Base-by-base conservation (phyloP, 495 filamentous ascomycete genomes). In the Corynascus novoguineensis region DNA sequence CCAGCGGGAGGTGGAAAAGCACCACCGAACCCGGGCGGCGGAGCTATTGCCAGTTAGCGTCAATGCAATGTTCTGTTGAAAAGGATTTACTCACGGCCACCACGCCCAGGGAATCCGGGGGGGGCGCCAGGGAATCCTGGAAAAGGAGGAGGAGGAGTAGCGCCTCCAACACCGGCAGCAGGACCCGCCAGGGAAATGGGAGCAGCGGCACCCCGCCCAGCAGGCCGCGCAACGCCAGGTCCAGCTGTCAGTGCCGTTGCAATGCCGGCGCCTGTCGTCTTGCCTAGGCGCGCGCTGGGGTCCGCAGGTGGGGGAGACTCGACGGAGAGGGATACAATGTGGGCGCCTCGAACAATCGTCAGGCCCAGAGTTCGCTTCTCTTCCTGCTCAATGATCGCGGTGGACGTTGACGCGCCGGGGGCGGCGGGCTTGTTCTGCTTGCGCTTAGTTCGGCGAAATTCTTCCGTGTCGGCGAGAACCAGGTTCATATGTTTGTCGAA, bases 391-490 rank as follows among this genome's bases (percentile, higher is more conserved):
- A 93, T 77, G 45, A 86, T 79, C 47, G 80, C 70, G 22, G 72
- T 63, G 32, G 75, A 78, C 12, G 68, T 65, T 24, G 73, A 73
- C 47, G 80, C 72, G 53, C 88, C 86, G 14, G 87, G 88, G 60
- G 90, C 84, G 40, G 83, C 74, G 59, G 83, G 76, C 78, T 95
- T 95, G 42, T 80, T 74, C 57, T 86, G 83, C 79, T 92, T 96
- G 68, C 89, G 84, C 77, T 93, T 95, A 57, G 92, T 89, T 63
- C 88, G 87, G 65, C 93, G 92, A 74, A 97, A 97, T 73, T 99
- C 93, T 82, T 99, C 93, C 67, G 95, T 97, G 68, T 99, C 93
- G 69, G 92, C 95, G 46, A 99, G 85, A 58, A 99, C 93, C 58
- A 99, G 84, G 73, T 99, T 99, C 95, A 97, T 97, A 72, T 97